These are phyloP conservation scores for Adiantum capillusveneris DNA, from an alignment of 75 land plant genomes.

Conservation along the genomic window DNA sequence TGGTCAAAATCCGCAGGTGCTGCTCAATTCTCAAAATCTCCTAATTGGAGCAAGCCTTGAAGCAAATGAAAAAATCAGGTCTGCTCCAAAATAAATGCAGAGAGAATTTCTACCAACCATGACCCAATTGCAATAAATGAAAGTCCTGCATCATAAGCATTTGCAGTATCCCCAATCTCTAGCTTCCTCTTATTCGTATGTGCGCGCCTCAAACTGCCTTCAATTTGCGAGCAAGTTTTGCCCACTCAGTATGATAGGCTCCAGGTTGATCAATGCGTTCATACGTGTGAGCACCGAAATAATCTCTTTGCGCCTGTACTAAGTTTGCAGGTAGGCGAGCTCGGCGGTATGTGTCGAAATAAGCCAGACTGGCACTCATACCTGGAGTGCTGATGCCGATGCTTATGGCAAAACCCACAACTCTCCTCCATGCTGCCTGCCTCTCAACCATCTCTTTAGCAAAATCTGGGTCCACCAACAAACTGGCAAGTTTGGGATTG, in stretches of 20 bases:
- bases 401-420: conserved; percentile 45
- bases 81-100: too few species aligned
- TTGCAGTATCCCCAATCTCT: too few species aligned
- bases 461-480: conserved; percentile 60
- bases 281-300: conserved; percentile 66
- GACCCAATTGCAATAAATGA: too few species aligned
- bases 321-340: conserved; percentile 56
- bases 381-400: conserved; percentile 59
- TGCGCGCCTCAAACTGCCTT: too few species aligned
- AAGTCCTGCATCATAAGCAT: too few species aligned
- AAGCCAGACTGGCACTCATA: conserved; percentile 58
- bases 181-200: too few species aligned
- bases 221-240: conserved; percentile 41
- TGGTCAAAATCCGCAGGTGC: too few species aligned
- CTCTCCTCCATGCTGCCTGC: conserved; percentile 56
- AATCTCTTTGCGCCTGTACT: conserved; percentile 61
- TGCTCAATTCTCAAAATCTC: too few species aligned
- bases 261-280: conserved; percentile 48
- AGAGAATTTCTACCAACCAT: too few species aligned
- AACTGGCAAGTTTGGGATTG: conserved; percentile 44
- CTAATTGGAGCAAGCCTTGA: too few species aligned
- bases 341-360: conserved; percentile 56
- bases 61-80: too few species aligned
- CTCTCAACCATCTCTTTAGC: conserved; percentile 58
- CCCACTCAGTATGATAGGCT: conserved; percentile 59